Percentiles rank a stretch among this genome's conserved stretches.
Conservation (phyloP, 73 alveolate genomes). For the Paramecium pentaurelia region DNA sequence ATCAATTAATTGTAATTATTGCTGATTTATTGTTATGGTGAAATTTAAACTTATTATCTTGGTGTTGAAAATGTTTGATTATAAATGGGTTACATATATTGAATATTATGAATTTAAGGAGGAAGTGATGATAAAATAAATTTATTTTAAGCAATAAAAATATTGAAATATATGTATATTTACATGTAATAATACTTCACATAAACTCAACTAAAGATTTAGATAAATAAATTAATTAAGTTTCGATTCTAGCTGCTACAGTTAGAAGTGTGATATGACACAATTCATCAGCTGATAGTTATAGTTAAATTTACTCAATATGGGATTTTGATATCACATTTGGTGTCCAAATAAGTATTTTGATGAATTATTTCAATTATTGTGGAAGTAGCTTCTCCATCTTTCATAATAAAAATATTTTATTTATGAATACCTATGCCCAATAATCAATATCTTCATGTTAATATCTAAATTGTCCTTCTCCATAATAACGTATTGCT, state of each 20-base stretch:
- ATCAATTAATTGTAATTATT: neutral
- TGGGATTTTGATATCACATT: neutral
- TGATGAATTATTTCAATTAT: constrained; percentile 1
- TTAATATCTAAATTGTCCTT: neutral
- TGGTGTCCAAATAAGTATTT: constrained; percentile 21
- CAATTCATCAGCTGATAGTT: constrained; percentile 22
- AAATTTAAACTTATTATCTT: neutral
- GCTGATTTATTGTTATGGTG: neutral
- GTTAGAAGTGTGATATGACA: constrained; percentile 21
- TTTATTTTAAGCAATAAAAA: neutral
- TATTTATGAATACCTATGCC: neutral
- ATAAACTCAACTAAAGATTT: neutral
- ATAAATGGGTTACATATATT: neutral
- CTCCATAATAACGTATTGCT: constrained; percentile 30
- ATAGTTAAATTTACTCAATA: neutral
- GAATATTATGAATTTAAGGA: neutral
- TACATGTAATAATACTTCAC: neutral
- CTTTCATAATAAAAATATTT: neutral
- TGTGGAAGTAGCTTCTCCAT: neutral
- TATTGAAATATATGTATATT: neutral
- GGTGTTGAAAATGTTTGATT: neutral
- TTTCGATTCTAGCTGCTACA: constrained; percentile 37
- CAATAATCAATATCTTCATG: constrained; percentile 31
- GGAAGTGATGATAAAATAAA: neutral
- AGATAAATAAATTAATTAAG: constrained; percentile 26